Percentiles rank a stretch among this genome's conserved stretches.
These are phyloP conservation scores for Corymbia maculata DNA, from an alignment of 345 rosid species.

Conservation along the genomic window DNA sequence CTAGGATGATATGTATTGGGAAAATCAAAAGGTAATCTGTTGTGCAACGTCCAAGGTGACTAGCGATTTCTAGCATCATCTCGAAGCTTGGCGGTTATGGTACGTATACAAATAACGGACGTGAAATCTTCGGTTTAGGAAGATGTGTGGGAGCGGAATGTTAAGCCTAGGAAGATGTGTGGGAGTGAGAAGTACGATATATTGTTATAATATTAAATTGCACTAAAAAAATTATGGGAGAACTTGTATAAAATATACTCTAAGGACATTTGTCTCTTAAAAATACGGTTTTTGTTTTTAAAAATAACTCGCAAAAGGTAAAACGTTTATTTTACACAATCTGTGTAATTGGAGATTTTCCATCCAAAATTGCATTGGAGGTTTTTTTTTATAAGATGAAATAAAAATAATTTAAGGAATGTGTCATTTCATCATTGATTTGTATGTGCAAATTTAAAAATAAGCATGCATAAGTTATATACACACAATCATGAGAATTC, in stretches of 20 bases:
- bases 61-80: background rate
- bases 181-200: background rate
- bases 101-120: background rate
- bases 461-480: background rate
- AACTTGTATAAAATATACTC: background rate
- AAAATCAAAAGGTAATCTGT: background rate
- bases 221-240: background rate
- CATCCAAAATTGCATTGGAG: background rate
- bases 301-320: background rate
- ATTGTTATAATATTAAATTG: background rate
- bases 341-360: background rate
- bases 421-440: background rate
- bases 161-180: background rate
- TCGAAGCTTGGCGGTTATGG: too few relatives aligned
- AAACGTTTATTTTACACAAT: background rate
- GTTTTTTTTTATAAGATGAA: background rate
- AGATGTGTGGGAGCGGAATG: background rate
- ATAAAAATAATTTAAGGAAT: background rate
- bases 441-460: background rate
- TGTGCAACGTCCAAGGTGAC: background rate
- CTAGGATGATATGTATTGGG: background rate
- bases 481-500: background rate
- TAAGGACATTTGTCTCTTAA: background rate
- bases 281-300: background rate
- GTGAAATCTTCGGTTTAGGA: background rate